These are phyloP conservation scores for Trypanosoma brucei DNA, from an alignment of 208 protist genomes.

Conservation along the genomic window DNA sequence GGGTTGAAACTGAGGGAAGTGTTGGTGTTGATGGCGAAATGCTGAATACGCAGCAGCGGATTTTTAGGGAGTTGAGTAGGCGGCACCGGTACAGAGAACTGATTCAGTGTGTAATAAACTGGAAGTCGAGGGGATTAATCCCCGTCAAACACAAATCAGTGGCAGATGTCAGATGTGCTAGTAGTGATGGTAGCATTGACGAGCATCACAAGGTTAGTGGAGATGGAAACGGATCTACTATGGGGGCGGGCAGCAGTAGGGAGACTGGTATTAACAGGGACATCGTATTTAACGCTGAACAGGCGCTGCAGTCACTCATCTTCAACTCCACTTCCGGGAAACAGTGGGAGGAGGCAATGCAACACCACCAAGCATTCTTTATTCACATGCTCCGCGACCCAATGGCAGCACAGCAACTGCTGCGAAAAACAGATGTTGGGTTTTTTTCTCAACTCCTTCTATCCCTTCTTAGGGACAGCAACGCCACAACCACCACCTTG, in stretches of 20 bases:
- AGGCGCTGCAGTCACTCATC: slow-evolving; percentile 24
- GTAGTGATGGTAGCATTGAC: too few species aligned
- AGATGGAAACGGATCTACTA: not conserved
- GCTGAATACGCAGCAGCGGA: slow-evolving; percentile 6
- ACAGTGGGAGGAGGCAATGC: slow-evolving; percentile 25
- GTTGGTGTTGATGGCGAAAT: not conserved
- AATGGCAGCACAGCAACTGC: slow-evolving; percentile 34
- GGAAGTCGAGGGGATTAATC: slow-evolving; percentile 41
- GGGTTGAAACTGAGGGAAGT: not conserved
- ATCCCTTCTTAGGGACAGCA: slow-evolving; percentile 20
- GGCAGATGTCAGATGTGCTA: not conserved
- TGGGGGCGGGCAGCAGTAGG: not conserved
- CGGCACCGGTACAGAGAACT: slow-evolving; percentile 16
- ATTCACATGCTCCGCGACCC: slow-evolving; percentile 43
- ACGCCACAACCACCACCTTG: not conserved
- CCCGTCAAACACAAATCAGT: slow-evolving; percentile 3
- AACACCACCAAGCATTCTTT: slow-evolving; percentile 34
- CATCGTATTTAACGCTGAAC: slow-evolving; percentile 35
- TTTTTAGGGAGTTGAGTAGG: slow-evolving; percentile 23
- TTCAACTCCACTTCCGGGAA: slow-evolving; percentile 24
- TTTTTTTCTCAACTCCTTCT: slow-evolving; percentile 17
- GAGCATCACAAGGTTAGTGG: not conserved
- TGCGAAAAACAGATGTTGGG: slow-evolving; percentile 32
- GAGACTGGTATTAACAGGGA: too few species aligned
- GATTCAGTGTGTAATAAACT: slow-evolving; percentile 69